Conservation (phyloP, 306 rosid genomes). For the Pueraria montana region DNA sequence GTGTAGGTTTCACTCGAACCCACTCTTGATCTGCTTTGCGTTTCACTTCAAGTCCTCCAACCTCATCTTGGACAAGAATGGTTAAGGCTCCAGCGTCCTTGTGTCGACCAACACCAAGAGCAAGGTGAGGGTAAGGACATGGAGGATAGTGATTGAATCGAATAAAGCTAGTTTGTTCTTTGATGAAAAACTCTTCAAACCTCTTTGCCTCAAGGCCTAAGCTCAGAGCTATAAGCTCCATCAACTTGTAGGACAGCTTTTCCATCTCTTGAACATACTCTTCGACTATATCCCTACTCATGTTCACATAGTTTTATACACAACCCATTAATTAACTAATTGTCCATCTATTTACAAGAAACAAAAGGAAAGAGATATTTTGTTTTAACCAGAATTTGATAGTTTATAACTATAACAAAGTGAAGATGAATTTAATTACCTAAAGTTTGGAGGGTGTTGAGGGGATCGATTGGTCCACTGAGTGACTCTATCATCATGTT, state of each 20-base stretch:
- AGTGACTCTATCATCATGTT: conserved; percentile 45
- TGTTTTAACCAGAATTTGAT: background rate
- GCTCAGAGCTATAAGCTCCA: conserved; percentile 68
- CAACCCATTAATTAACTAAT: background rate
- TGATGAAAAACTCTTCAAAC: conserved; percentile 58
- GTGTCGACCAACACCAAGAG: conserved; percentile 83
- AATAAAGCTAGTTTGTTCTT: conserved; percentile 56
- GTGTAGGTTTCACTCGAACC: conserved; percentile 63
- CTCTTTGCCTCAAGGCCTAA: conserved; percentile 60
- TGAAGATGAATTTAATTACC: conserved; percentile 59
- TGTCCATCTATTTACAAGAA: background rate
- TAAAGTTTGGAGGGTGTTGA: conserved; percentile 58
- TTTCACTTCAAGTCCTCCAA: conserved; percentile 73
- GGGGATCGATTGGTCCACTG: conserved; percentile 70
- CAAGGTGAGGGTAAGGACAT: conserved; percentile 70
- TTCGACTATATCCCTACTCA: conserved; percentile 56
- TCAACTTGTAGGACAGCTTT: conserved; percentile 56
- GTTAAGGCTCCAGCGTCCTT: conserved; percentile 70
- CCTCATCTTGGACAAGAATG: conserved; percentile 71
- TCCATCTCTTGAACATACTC: conserved; percentile 64
- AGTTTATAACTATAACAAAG: background rate
- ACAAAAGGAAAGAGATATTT: background rate
- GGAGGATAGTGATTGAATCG: conserved; percentile 73
- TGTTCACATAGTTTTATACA: background rate
- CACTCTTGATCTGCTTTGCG: conserved; percentile 64